Evolutionary conservation across 768 basidiomycete species (phyloP).

Genomic region (Tulasnella sp.): DNA sequence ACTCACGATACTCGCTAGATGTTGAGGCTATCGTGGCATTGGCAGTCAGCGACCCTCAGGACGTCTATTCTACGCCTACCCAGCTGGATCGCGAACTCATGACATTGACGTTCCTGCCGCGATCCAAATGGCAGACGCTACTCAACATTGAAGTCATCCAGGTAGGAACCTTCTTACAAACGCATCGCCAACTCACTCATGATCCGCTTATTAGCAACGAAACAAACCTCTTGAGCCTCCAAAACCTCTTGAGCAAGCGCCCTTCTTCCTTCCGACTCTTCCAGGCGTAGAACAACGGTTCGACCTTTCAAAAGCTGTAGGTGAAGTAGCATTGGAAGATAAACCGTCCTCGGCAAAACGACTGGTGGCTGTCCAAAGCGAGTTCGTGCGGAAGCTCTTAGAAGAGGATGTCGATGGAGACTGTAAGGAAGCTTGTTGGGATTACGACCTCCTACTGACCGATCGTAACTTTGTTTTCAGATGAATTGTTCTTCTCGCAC

Average conservation of each 20-base stretch:
- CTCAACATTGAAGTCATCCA: conserved; percentile 91
- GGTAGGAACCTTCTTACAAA: conserved; percentile 32
- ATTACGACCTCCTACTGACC: background rate
- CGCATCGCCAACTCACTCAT: background rate
- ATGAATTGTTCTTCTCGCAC: conserved; percentile 73
- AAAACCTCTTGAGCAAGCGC: conserved; percentile 89
- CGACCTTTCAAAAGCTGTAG: conserved; percentile 32
- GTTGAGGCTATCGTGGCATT: conserved; percentile 61
- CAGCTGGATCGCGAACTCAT: conserved; percentile 86
- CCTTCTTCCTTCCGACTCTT: conserved; percentile 92
- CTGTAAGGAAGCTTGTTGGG: conserved; percentile 41
- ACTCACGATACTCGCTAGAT: conserved; percentile 30
- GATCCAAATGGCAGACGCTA: conserved; percentile 93
- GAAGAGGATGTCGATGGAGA: conserved; percentile 45
- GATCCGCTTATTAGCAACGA: conserved; percentile 46
- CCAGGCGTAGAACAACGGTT: conserved; percentile 81
- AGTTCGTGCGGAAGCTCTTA: conserved; percentile 55
- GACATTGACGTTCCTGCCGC: conserved; percentile 83
- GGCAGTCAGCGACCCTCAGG: conserved; percentile 45
- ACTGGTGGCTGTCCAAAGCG: conserved; percentile 37
- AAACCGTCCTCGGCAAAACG: conserved; percentile 29
- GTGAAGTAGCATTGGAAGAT: conserved; percentile 28
- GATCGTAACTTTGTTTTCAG: conserved; percentile 27
- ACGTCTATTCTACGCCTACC: conserved; percentile 74
- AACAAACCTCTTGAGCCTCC: conserved; percentile 96